Conservation (phyloP, 1,284 basidiomycete species). For the Meira nashicola region DNA sequence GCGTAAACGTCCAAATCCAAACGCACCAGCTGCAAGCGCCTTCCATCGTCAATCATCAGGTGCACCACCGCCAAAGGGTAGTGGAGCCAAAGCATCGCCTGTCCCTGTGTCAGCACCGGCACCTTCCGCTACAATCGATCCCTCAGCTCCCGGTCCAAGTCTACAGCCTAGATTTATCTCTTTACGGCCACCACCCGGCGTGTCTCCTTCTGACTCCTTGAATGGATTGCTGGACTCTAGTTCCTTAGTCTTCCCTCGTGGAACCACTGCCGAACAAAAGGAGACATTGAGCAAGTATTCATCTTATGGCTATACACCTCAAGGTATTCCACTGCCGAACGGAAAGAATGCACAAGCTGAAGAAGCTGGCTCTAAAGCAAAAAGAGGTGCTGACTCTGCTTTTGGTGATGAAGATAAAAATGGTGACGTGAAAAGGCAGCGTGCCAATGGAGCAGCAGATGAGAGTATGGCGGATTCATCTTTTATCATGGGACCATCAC, state of each 20-base stretch:
- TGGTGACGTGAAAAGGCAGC: conserved; percentile 3
- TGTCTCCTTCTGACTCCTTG: not conserved
- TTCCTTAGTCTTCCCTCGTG: conserved; percentile 28
- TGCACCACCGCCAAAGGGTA: conserved; percentile 9
- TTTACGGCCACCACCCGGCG: conserved; percentile 31
- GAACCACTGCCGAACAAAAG: conserved; percentile 30
- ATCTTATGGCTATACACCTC: conserved; percentile 38
- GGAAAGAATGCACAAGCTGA: not conserved
- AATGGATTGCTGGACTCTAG: not conserved
- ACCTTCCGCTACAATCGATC: not conserved
- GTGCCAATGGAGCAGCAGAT: not conserved
- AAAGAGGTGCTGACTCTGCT: conserved; percentile 1
- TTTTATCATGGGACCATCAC: conserved; percentile 25
- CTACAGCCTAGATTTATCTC: conserved; percentile 44
- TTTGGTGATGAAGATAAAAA: not conserved
- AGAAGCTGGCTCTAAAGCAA: not conserved
- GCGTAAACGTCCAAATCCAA: conserved; percentile 22
- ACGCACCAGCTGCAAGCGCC: conserved; percentile 28
- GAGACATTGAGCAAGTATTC: conserved; percentile 36
- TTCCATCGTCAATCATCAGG: conserved; percentile 8
- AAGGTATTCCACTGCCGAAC: conserved; percentile 27
- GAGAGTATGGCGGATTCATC: not conserved
- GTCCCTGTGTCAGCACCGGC: not conserved
- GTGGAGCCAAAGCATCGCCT: conserved; percentile 14
- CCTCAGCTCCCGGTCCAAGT: conserved; percentile 20